These are phyloP conservation scores for Trichodelitschia bisporula DNA, from an alignment of 495 filamentous ascomycete species.

Conservation along the genomic window DNA sequence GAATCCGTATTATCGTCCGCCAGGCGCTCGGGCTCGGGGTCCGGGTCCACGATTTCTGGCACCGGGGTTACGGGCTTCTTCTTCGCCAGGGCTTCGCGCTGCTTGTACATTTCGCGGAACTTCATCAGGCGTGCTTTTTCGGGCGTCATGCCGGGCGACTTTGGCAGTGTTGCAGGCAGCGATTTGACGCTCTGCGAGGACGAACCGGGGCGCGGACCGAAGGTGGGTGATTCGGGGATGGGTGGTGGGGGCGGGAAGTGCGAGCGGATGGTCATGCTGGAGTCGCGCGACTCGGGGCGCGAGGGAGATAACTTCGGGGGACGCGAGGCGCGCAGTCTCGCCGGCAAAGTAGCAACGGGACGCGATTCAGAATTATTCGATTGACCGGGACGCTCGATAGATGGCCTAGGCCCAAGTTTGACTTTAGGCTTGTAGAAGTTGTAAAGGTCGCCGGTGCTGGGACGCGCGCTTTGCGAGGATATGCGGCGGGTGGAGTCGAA, in stretches of 20 bases:
- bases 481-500: slow-evolving; percentile 2
- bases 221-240: too few relatives aligned
- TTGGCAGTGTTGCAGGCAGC: slow-evolving; percentile 19
- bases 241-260: slow-evolving; percentile 15
- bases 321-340: slow-evolving; percentile 10
- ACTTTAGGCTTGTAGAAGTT: slow-evolving; percentile 10
- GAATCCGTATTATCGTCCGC: slow-evolving; percentile 3
- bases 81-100: slow-evolving; percentile 20
- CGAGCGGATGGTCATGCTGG: slow-evolving; percentile 7
- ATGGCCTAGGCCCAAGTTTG: slow-evolving; percentile 9
- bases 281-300: slow-evolving; percentile 5
- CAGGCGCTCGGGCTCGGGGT: background rate
- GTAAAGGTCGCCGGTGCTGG: slow-evolving; percentile 6
- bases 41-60: too few relatives aligned
- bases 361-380: slow-evolving; percentile 2
- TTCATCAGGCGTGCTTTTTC: slow-evolving; percentile 87
- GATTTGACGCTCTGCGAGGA: slow-evolving; percentile 13
- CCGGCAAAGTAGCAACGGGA: slow-evolving; percentile 10
- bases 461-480: slow-evolving; percentile 10
- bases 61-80: slow-evolving; percentile 2
- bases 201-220: too few relatives aligned
- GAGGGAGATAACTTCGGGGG: background rate
- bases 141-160: slow-evolving; percentile 41
- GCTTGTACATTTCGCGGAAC: slow-evolving; percentile 70
- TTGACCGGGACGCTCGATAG: slow-evolving; percentile 7